Conservation (phyloP, 176 grass and related monocot genomes). For the Carex pumila region DNA sequence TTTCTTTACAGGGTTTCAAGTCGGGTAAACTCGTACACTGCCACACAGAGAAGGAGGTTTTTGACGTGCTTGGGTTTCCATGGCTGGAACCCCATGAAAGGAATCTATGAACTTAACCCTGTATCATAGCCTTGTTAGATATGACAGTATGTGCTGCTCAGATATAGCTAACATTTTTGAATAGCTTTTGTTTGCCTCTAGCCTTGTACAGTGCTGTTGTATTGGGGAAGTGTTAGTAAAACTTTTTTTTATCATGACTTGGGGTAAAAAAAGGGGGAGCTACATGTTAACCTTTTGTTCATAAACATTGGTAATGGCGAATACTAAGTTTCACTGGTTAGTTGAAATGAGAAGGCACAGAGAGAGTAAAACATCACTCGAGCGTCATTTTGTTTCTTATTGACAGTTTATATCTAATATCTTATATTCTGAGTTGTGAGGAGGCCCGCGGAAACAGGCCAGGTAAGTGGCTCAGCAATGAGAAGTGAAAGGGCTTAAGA, state of each 20-base stretch:
- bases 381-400: not conserved
- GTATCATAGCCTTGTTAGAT: not conserved
- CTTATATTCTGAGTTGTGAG: not conserved
- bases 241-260: not conserved
- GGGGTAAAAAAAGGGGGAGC: not conserved
- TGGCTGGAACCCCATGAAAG: slow-evolving; percentile 77
- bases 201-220: not conserved
- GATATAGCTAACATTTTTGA: not conserved
- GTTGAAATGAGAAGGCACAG: not conserved
- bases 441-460: not conserved
- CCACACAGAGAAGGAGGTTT: slow-evolving; percentile 75
- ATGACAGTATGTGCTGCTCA: not conserved
- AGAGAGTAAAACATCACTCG: not conserved
- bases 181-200: not conserved
- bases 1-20: slow-evolving; percentile 45
- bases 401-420: not conserved
- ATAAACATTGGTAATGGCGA: not conserved
- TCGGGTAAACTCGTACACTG: slow-evolving; percentile 55
- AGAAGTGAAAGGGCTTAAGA: not conserved
- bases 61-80: slow-evolving; percentile 78
- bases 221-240: not conserved
- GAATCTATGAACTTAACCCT: slow-evolving; percentile 28
- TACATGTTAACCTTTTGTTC: not conserved
- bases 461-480: not conserved
- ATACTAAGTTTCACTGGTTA: not conserved